Evolutionary conservation across 352 stramenopile species (phyloP).

Genomic region (Globisporangium emineosum): DNA sequence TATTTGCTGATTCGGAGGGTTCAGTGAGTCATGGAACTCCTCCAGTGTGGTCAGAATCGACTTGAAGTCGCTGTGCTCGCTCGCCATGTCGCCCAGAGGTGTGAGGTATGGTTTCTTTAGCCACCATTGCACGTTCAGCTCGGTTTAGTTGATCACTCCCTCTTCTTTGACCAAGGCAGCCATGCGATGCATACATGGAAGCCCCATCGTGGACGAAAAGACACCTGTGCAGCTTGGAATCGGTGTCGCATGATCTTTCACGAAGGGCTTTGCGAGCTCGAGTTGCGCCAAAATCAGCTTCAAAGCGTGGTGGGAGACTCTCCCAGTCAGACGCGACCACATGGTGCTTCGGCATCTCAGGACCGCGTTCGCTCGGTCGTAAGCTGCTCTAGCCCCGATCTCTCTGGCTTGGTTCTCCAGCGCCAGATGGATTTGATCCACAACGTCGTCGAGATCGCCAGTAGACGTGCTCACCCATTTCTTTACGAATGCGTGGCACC

Average conservation of each 20-base stretch:
- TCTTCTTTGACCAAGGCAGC: neutral
- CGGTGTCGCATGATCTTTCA: conserved; percentile 1
- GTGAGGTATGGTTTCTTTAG: neutral
- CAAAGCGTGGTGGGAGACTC: conserved; percentile 1
- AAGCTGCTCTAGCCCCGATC: neutral
- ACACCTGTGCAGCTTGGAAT: conserved; percentile 1
- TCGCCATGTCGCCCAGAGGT: neutral
- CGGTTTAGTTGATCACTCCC: conserved; percentile 3
- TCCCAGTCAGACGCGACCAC: neutral
- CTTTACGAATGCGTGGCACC: neutral
- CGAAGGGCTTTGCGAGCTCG: neutral
- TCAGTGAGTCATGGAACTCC: neutral
- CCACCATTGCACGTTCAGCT: conserved; percentile 1
- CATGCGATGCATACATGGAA: conserved; percentile 1
- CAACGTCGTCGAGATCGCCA: neutral
- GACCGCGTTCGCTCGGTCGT: neutral
- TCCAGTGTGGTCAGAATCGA: neutral
- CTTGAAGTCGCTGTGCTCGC: conserved; percentile 1
- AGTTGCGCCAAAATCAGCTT: neutral
- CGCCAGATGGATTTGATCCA: neutral
- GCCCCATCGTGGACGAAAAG: neutral
- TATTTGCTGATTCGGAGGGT: conserved; percentile 1
- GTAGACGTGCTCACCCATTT: conserved; percentile 2
- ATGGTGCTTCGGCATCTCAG: conserved; percentile 1
- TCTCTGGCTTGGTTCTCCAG: conserved; percentile 1